Base-by-base conservation (phyloP, 2,329 filamentous ascomycete genomes). In the Colletotrichum incanum region DNA sequence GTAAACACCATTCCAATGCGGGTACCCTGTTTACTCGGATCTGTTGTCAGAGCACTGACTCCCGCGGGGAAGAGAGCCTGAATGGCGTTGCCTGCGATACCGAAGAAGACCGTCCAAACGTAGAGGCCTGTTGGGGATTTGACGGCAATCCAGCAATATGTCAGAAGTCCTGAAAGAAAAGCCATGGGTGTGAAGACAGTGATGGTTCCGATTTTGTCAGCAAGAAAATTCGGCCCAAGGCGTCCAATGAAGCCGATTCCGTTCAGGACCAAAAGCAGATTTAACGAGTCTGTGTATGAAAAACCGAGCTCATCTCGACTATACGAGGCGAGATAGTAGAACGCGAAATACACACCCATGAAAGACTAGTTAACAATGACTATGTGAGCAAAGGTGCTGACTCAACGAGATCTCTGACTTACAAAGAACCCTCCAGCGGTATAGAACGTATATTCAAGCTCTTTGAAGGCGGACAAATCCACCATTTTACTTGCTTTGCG, bases 11-110 rank as follows among this genome's bases (percentile, higher is more conserved):
- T 90, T 49, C 89, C 89, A 77, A 90, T 88, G 11, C 88, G 81
- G 1, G 87, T 86, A 0, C 88, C 89, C 20, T 86, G 82, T 78
- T 87, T 88, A 12, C 82, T 78, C 67, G 86, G 79, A 76, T 90
- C 88, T 1, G 82, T 82, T 2, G 87, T 89, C 64, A 90, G 80
- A 43, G 86, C 87, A 60, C 86, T 87, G 52, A 93, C 76, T 0
- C 87, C 88, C 0, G 91, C 90, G 0, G 92, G 92, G 76, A 93
- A 93, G 12, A 94, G 78, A 6, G 87, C 87, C 80, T 93, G 92
- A 54, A 93, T 88, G 0, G 86, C 90, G 0, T 91, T 91, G 0
- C 87, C 89, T 1, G 87, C 87, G 60, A 93, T 84, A 1, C 93
- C 93, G 77, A 92, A 93, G 71, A 92, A 84, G 0, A 85, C 82